phyloP scores from a whole-genome alignment of 129 eudicot genomes.

The Flaveria bidentis region DNA sequence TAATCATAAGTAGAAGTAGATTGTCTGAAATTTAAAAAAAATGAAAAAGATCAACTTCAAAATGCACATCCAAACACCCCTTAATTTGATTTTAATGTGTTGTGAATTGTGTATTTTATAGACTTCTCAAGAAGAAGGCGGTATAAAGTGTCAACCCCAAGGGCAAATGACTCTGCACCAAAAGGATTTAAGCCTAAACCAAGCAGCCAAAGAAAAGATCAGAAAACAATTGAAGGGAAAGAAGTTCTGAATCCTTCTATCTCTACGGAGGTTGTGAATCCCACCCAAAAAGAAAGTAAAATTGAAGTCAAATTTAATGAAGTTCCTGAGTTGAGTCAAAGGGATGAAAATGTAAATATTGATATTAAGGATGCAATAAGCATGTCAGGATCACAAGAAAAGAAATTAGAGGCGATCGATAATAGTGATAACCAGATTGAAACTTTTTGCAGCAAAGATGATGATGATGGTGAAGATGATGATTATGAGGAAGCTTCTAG shows the following conservation, averaged over 20 bases:
- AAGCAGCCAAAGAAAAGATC: conserved; percentile 52
- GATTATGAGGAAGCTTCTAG: conserved; percentile 41
- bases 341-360: conserved; percentile 38
- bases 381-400: conserved; percentile 23
- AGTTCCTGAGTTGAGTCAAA: conserved; percentile 33
- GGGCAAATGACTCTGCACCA: conserved; percentile 60
- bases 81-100: not conserved
- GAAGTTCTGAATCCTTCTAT: conserved; percentile 42
- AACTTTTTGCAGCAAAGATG: conserved; percentile 19
- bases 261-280: conserved; percentile 42
- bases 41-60: conserved; percentile 5
- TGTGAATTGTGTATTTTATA: conserved; percentile 26
- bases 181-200: conserved; percentile 71
- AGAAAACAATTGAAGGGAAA: conserved; percentile 50
- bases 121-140: conserved; percentile 75
- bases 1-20: not conserved
- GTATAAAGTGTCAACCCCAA: conserved; percentile 53
- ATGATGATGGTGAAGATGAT: conserved; percentile 16
- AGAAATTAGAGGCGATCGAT: not conserved
- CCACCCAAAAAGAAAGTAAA: conserved; percentile 42
- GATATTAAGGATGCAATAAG: conserved; percentile 29
- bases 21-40: not conserved
- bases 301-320: conserved; percentile 28
- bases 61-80: not conserved
- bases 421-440: not conserved